Percentiles rank a stretch among this genome's conserved stretches.
Evolutionary conservation across 1,284 basidiomycete species (phyloP).

Genomic region (Cystobasidiaceae sp.): DNA sequence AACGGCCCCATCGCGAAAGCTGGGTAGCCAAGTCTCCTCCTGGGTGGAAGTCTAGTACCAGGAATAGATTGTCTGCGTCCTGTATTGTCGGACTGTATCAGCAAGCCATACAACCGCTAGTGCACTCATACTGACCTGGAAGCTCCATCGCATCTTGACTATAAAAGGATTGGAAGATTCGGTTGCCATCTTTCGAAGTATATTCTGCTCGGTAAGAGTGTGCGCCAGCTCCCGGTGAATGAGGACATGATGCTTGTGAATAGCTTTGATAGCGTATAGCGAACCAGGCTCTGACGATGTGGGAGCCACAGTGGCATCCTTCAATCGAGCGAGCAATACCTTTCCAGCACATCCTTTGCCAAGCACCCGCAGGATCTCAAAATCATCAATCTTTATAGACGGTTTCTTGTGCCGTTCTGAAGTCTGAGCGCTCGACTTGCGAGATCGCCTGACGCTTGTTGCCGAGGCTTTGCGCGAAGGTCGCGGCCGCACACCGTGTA

Average conservation of each 20-base stretch:
- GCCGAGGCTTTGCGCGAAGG: no score
- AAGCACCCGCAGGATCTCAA: conserved; percentile 90
- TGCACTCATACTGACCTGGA: conserved; percentile 63
- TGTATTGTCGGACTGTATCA: no score
- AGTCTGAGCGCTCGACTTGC: conserved; percentile 56
- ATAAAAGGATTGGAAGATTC: conserved; percentile 73
- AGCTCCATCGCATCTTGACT: conserved; percentile 89
- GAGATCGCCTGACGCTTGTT: conserved; percentile 50
- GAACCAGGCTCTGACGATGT: conserved; percentile 51
- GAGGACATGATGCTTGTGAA: conserved; percentile 87
- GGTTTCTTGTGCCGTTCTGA: not conserved
- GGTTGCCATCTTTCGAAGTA: conserved; percentile 76
- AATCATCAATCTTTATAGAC: conserved; percentile 63
- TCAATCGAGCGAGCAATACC: conserved; percentile 77
- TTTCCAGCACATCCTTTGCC: conserved; percentile 96
- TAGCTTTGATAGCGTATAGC: conserved; percentile 88
- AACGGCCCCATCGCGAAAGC: conserved; percentile 84
- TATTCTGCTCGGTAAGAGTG: conserved; percentile 88
- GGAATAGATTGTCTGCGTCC: conserved; percentile 86
- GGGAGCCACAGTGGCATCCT: conserved; percentile 46
- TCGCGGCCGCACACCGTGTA: no score
- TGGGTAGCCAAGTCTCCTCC: conserved; percentile 95
- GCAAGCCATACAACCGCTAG: no score
- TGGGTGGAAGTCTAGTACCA: conserved; percentile 92
- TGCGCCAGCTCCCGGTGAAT: conserved; percentile 93